A percentile compares a stretch with the other conserved stretches of the same genome.
Conservation (phyloP, 2,329 filamentous ascomycete species). For the Ascochyta pisi region DNA sequence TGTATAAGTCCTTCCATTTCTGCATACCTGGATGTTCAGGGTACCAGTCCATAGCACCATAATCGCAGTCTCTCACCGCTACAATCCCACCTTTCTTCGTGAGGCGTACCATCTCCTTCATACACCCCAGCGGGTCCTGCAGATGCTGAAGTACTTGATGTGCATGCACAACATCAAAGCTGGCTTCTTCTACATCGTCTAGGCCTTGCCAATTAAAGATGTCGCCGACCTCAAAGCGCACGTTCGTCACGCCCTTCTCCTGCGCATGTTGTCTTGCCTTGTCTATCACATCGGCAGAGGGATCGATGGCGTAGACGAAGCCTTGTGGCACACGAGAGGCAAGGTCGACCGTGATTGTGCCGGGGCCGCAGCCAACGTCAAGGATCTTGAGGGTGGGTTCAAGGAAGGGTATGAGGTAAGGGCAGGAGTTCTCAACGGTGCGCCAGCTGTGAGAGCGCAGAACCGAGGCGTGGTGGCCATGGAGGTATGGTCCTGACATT, state of each 20-base stretch:
- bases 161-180: conserved; percentile 66
- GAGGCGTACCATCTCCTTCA: conserved; percentile 63
- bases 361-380: conserved; percentile 58
- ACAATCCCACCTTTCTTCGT: conserved; percentile 61
- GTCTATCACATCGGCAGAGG: conserved; percentile 52
- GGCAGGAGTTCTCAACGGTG: conserved; percentile 54
- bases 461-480: conserved; percentile 52
- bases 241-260: conserved; percentile 47
- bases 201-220: conserved; percentile 52
- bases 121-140: conserved; percentile 56
- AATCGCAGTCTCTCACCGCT: conserved; percentile 51
- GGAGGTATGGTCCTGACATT: conserved; percentile 45
- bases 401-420: conserved; percentile 46
- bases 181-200: conserved; percentile 48
- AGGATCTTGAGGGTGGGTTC: conserved; percentile 48
- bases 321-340: conserved; percentile 54
- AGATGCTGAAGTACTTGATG: conserved; percentile 67
- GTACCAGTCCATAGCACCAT: conserved; percentile 48
- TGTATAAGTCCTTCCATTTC: conserved; percentile 46
- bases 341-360: conserved; percentile 56
- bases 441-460: conserved; percentile 55
- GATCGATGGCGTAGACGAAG: conserved; percentile 55
- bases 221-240: conserved; percentile 51
- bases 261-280: conserved; percentile 49
- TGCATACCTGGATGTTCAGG: conserved; percentile 46